phyloP scores from a whole-genome alignment of 176 grass and related monocot genomes.

The Dendrocalamus sinicus region DNA sequence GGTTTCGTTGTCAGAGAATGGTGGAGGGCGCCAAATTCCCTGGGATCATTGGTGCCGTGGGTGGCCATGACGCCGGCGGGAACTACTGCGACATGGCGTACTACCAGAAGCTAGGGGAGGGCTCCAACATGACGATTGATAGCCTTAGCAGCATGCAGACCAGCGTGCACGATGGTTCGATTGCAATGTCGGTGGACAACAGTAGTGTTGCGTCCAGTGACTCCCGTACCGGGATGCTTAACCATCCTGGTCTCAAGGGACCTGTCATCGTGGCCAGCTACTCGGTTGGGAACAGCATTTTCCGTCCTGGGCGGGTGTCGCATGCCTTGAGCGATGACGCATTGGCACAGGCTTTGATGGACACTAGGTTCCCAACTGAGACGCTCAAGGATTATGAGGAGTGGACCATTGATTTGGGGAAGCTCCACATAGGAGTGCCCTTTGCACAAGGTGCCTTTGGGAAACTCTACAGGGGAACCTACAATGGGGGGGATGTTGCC shows the following conservation, averaged over 20 bases:
- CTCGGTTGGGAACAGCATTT: constrained; percentile 64
- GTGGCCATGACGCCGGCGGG: constrained; percentile 36
- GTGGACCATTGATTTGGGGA: constrained; percentile 77
- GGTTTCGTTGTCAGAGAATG: constrained; percentile 36
- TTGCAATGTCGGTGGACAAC: constrained; percentile 62
- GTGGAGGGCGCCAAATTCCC: constrained; percentile 66
- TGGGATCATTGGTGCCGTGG: constrained; percentile 50
- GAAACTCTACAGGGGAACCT: constrained; percentile 78
- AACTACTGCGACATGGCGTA: constrained; percentile 69
- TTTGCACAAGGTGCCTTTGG: constrained; percentile 89
- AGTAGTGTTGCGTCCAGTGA: constrained; percentile 70
- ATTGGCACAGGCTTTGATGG: constrained; percentile 83
- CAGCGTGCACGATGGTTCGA: constrained; percentile 58
- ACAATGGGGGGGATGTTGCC: constrained; percentile 75
- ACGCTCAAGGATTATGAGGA: constrained; percentile 76
- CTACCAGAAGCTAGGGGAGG: constrained; percentile 78
- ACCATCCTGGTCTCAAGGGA: constrained; percentile 62
- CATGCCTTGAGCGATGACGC: constrained; percentile 76
- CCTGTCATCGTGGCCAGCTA: constrained; percentile 54
- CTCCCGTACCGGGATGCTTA: constrained; percentile 63
- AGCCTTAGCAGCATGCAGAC: constrained; percentile 73
- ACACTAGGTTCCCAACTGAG: constrained; percentile 61
- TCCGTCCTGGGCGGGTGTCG: constrained; percentile 62
- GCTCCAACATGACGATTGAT: constrained; percentile 73
- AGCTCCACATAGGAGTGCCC: constrained; percentile 68